Percentiles rank a stretch among this genome's conserved stretches.
Evolutionary conservation across 106 monocot species (phyloP).

Genomic region (Dendrobium catenatum): DNA sequence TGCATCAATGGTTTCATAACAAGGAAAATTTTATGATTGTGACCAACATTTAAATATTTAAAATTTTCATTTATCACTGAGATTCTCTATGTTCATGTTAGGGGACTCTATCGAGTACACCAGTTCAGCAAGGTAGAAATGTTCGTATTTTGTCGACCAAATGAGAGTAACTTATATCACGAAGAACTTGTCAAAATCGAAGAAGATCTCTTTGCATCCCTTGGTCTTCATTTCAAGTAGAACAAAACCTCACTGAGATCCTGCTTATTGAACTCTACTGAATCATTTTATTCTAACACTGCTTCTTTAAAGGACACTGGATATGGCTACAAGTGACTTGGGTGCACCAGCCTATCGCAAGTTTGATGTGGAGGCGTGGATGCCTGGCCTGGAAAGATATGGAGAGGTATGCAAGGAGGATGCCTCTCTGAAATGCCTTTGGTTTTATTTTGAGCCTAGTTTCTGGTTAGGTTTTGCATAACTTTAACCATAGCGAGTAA

Average conservation of each 20-base stretch:
- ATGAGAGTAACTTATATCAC: conserved; percentile 74
- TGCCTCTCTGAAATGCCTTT: neutral
- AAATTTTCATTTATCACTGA: neutral
- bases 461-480: no score
- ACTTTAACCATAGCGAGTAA: neutral
- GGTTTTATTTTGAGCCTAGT: neutral
- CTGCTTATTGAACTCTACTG: neutral
- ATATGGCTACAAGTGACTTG: conserved; percentile 92
- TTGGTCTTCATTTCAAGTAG: conserved; percentile 98
- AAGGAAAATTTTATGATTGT: no score
- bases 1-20: neutral
- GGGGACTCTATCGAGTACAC: conserved; percentile 92
- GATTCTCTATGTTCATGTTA: conserved; percentile 13
- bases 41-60: neutral
- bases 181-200: conserved; percentile 88
- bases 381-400: conserved; percentile 89
- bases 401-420: conserved; percentile 60
- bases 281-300: neutral
- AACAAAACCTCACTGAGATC: neutral
- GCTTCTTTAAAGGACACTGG: conserved; percentile 59
- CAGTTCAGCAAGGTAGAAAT: conserved; percentile 99
- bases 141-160: conserved; percentile 86
- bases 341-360: conserved; percentile 97
- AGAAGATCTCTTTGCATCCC: conserved; percentile 84
- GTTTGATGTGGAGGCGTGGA: conserved; percentile 98